A percentile compares a stretch with the other conserved stretches of the same genome.
phyloP scores from a whole-genome alignment of 305 asterid species.

The Solanum hybrid region DNA sequence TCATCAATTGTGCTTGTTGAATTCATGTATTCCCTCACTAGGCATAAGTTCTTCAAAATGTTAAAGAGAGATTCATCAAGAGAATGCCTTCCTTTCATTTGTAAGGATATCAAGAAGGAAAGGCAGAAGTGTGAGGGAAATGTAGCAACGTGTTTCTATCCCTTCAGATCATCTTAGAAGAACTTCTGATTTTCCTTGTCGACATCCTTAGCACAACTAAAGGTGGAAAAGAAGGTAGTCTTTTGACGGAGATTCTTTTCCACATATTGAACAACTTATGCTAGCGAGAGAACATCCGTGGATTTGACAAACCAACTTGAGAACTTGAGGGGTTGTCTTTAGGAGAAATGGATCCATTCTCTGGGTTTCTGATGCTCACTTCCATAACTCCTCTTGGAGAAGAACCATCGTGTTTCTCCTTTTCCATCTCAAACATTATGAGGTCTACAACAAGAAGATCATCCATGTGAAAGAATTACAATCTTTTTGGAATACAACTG shows the following conservation, averaged over 20 bases:
- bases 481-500: not conserved
- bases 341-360: not conserved
- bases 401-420: constrained; percentile 14
- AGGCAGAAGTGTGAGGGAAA: constrained; percentile 19
- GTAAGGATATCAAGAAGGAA: constrained; percentile 24
- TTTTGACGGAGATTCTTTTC: constrained; percentile 15
- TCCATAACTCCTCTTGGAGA: constrained; percentile 31
- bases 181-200: constrained; percentile 23
- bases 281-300: constrained; percentile 18
- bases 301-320: not conserved
- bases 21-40: constrained; percentile 5
- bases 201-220: constrained; percentile 19
- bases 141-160: constrained; percentile 9
- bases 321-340: constrained; percentile 7
- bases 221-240: constrained; percentile 31
- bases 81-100: constrained; percentile 24
- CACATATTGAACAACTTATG: constrained; percentile 27
- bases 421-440: constrained; percentile 19
- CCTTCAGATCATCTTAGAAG: constrained; percentile 6
- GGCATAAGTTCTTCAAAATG: constrained; percentile 27
- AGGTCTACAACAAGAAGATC: constrained; percentile 18
- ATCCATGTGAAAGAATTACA: not conserved
- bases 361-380: constrained; percentile 11
- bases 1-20: not conserved
- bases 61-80: constrained; percentile 17